A percentile compares a stretch with the other conserved stretches of the same genome.
These are phyloP conservation scores for Lithohypha guttulata DNA, from an alignment of 2,329 filamentous ascomycete genomes.

Conservation along the genomic window DNA sequence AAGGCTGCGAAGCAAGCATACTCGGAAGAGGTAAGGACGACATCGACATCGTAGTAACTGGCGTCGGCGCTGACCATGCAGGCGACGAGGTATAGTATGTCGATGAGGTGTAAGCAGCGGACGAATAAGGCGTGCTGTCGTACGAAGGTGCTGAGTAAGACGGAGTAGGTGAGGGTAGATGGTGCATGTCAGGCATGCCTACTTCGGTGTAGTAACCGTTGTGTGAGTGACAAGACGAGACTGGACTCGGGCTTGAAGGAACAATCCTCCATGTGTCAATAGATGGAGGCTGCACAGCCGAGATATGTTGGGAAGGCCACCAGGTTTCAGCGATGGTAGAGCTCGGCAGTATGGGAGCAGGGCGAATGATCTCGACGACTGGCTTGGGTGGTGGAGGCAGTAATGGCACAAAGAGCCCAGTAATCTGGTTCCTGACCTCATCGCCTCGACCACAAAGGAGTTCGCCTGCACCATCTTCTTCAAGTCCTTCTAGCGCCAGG, in stretches of 20 bases:
- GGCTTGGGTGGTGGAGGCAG: slow-evolving; percentile 77
- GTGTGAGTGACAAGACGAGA: slow-evolving; percentile 61
- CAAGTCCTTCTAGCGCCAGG: slow-evolving; percentile 81
- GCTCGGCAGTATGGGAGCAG: slow-evolving; percentile 74
- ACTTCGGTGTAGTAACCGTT: slow-evolving; percentile 71
- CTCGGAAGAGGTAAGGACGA: slow-evolving; percentile 72
- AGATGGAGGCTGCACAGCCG: slow-evolving; percentile 54
- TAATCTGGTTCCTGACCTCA: slow-evolving; percentile 80
- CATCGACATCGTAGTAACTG: slow-evolving; percentile 34
- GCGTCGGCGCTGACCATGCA: slow-evolving; percentile 53
- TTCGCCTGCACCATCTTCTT: slow-evolving; percentile 93
- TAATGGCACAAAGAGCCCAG: slow-evolving; percentile 72
- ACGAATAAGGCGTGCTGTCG: slow-evolving; percentile 54
- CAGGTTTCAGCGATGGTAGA: slow-evolving; percentile 62
- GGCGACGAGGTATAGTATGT: slow-evolving; percentile 67
- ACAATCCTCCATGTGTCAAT: slow-evolving; percentile 86
- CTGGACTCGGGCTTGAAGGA: slow-evolving; percentile 74
- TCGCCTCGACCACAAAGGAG: slow-evolving; percentile 83
- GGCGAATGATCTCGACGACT: slow-evolving; percentile 79
- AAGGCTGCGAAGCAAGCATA: slow-evolving; percentile 70
- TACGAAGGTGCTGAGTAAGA: slow-evolving; percentile 65
- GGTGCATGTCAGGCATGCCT: slow-evolving; percentile 58
- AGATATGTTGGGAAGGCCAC: slow-evolving; percentile 65
- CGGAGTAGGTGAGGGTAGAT: slow-evolving; percentile 66
- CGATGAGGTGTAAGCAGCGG: too few species aligned